Evolutionary conservation across 2,329 filamentous ascomycete genomes (phyloP).

Genomic region (Cercospora nicotianae): DNA sequence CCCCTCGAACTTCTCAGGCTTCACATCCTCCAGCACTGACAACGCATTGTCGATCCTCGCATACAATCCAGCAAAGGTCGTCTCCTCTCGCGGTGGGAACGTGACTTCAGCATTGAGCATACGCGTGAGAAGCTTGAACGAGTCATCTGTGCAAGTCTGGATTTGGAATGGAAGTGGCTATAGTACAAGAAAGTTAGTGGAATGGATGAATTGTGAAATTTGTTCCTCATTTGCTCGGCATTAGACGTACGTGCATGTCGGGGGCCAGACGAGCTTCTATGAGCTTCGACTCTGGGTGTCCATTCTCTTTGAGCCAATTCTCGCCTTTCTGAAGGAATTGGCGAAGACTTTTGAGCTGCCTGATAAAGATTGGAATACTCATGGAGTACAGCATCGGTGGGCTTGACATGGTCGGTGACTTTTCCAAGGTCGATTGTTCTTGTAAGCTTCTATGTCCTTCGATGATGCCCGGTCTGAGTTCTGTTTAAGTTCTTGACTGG

Average conservation of each 20-base stretch:
- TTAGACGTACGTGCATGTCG: constrained; percentile 45
- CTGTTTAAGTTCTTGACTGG: background rate
- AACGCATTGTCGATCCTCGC: constrained; percentile 51
- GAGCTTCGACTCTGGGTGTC: constrained; percentile 40
- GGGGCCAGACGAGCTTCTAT: constrained; percentile 45
- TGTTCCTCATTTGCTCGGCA: no score
- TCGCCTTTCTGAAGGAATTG: constrained; percentile 49
- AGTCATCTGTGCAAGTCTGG: constrained; percentile 39
- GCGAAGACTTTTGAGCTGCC: constrained; percentile 45
- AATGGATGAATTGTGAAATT: no score
- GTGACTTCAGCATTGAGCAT: constrained; percentile 43
- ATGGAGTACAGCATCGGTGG: constrained; percentile 21
- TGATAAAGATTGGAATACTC: constrained; percentile 45
- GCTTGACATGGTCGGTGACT: background rate
- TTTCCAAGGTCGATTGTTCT: background rate
- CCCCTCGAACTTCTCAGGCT: constrained; percentile 46
- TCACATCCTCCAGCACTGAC: constrained; percentile 48
- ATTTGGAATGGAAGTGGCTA: constrained; percentile 51
- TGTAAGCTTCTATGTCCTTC: background rate
- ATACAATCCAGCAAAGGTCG: constrained; percentile 53
- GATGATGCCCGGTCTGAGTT: background rate
- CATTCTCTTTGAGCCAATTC: constrained; percentile 42
- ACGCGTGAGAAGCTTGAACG: constrained; percentile 43
- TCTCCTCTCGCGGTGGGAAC: constrained; percentile 38
- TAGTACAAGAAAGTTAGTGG: no score